Evolutionary conservation across 306 rosid species (phyloP), one percentile per base, ranked within the genome.

Genomic region (Pyrus communis): DNA sequence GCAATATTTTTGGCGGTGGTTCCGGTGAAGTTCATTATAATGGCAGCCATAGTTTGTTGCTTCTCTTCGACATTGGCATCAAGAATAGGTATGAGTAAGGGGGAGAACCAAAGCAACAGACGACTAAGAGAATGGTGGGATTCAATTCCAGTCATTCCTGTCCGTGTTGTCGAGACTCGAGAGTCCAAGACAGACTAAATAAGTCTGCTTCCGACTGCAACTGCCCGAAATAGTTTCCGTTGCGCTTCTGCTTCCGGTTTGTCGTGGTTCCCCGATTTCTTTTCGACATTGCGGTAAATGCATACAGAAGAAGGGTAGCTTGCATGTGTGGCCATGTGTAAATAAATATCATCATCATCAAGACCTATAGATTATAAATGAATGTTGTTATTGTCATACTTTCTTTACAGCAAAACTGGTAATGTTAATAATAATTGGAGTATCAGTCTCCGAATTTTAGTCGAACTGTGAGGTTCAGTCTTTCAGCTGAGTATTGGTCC

Each of bases 51-150:
- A 18, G 19, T 92, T 84, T 85, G 75, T 78, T 25, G 77, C 57
- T 95, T 92, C 83, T 59, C 76, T 7, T 78, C 70, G 86, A 65
- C 89, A 40, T 84, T 72, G 85, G 59, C 88, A 35, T 82, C 82
- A 1, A 86, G 80, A 42, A 22, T 57, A 9, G 85, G 81, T 15
- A 85, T 77, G 66, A 65, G 73, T 11, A 38, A 78, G 33, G 93
- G 78, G 15, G 78, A 45, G 38, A 40, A 71, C 71, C 62, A 83
- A 55, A 90, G 92, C 45, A 83, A 90, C 31, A 83, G 97, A 86
- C 68, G 99, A 27, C 74, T 88, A 68, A 89, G 77, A 73, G 99
- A 95, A 82, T 95, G 99, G 99, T 90, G 97, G 99, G 99, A 92
- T 64, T 86, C 97, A 7, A 92, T 95, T 72, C 97, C 99, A 12